These are phyloP conservation scores for Cadophora gregata DNA, from an alignment of 2,329 filamentous ascomycete species.

Conservation along the genomic window DNA sequence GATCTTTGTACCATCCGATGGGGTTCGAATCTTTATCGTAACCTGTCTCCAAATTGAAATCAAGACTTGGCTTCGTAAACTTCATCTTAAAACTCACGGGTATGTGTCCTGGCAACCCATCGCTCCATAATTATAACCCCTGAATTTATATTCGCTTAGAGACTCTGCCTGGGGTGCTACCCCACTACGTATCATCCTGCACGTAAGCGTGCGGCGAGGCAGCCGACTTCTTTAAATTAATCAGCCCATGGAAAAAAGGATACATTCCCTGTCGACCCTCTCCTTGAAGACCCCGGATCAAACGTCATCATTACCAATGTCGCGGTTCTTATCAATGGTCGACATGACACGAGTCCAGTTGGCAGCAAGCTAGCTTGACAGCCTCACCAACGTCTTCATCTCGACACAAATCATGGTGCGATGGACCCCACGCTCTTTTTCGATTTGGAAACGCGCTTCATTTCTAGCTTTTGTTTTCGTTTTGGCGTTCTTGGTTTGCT, in stretches of 20 bases:
- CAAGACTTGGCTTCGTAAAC: too few species aligned
- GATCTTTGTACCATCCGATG: too few species aligned
- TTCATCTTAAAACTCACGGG: too few species aligned
- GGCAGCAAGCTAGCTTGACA: not conserved
- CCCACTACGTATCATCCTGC: not conserved
- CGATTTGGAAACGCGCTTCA: not conserved
- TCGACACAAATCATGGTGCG: not conserved
- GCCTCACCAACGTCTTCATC: not conserved
- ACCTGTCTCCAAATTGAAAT: too few species aligned
- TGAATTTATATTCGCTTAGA: not conserved
- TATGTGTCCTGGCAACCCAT: not conserved
- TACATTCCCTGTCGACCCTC: not conserved
- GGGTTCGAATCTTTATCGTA: too few species aligned
- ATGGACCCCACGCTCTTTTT: slow-evolving; percentile 5
- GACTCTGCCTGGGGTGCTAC: not conserved
- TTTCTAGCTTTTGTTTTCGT: not conserved
- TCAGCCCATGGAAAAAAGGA: not conserved
- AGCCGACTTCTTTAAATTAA: not conserved
- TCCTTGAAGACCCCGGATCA: too few species aligned
- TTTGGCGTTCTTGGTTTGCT: not conserved
- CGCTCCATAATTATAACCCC: not conserved
- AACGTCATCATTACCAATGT: too few species aligned
- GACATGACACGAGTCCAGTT: not conserved
- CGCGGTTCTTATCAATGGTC: not conserved
- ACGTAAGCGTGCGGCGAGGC: not conserved